phyloP scores from a whole-genome alignment of 345 rosid species.

The Cardamine resedifolia region DNA sequence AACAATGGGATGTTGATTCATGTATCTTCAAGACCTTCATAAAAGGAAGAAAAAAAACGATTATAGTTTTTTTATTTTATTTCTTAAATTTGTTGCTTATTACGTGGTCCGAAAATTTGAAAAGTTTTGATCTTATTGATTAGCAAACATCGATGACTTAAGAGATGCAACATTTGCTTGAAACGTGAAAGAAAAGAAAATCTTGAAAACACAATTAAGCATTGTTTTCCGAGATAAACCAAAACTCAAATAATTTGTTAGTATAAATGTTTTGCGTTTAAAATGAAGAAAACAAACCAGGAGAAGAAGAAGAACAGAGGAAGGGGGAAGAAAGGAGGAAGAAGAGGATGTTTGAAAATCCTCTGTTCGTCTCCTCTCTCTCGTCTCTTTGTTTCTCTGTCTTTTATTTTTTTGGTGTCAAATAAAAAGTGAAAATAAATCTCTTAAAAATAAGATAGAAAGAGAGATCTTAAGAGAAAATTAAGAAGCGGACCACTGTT shows the following conservation, averaged over 20 bases:
- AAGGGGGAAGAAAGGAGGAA: slow-evolving; percentile 22
- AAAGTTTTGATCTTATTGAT: not conserved
- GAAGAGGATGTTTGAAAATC: slow-evolving; percentile 38
- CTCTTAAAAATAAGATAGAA: not conserved
- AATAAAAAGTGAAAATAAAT: not conserved
- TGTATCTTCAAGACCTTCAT: slow-evolving; percentile 38
- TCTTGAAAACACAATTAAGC: slow-evolving; percentile 14
- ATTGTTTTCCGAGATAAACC: slow-evolving; percentile 1
- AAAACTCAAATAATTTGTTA: slow-evolving; percentile 4
- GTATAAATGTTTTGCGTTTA: not conserved
- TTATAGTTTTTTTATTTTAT: not conserved
- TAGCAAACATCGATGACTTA: slow-evolving; percentile 15
- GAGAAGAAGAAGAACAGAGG: slow-evolving; percentile 30
- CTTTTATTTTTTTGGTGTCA: slow-evolving; percentile 24
- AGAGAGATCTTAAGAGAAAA: slow-evolving; percentile 12
- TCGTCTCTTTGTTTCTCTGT: slow-evolving; percentile 27
- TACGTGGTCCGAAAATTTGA: not conserved
- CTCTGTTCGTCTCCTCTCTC: slow-evolving; percentile 34
- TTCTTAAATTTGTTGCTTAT: not conserved
- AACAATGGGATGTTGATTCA: slow-evolving; percentile 32
- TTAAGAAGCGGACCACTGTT: slow-evolving; percentile 26
- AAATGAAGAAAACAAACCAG: slow-evolving; percentile 20
- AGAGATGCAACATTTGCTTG: slow-evolving; percentile 20
- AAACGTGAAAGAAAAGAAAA: slow-evolving; percentile 29
- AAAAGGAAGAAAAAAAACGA: not conserved